Conservation (phyloP, 176 grass and related monocot species). For the Cocos nucifera region DNA sequence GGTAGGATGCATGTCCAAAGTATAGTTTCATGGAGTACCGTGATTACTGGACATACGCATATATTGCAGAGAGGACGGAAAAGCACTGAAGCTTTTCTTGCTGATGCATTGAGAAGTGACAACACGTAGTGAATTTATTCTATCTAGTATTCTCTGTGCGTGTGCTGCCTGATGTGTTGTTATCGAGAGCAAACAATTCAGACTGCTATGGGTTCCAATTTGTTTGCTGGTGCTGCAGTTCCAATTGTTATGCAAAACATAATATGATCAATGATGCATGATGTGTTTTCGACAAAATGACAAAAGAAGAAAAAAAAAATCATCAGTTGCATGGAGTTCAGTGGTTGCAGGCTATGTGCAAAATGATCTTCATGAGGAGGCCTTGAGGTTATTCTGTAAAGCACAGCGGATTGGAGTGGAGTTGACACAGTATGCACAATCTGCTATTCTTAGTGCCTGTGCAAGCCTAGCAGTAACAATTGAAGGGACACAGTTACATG, state of each 20-base stretch:
- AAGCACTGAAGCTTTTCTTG: conserved; percentile 46
- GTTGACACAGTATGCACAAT: conserved; percentile 40
- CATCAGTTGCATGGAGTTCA: conserved; percentile 59
- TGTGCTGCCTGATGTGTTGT: conserved; percentile 45
- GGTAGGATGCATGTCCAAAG: conserved; percentile 41
- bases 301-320: conserved; percentile 31
- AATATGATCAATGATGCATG: conserved; percentile 45
- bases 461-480: conserved; percentile 19
- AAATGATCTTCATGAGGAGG: conserved; percentile 52
- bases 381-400: conserved; percentile 28
- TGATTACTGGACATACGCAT: conserved; percentile 48
- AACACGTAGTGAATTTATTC: conserved; percentile 46
- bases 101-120: conserved; percentile 44
- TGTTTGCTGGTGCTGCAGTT: conserved; percentile 52
- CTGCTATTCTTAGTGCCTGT: too few species aligned
- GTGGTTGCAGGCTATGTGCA: conserved; percentile 50
- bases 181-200: conserved; percentile 43
- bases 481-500: conserved; percentile 50
- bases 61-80: conserved; percentile 24
- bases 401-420: conserved; percentile 30
- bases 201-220: conserved; percentile 39
- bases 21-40: conserved; percentile 61
- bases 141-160: conserved; percentile 51
- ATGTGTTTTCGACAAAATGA: conserved; percentile 48
- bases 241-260: conserved; percentile 59